Evolutionary conservation across 164 flowering plant genomes (phyloP), one percentile per base, ranked within the genome.

Genomic region (Chloranthus sessilifolius): DNA sequence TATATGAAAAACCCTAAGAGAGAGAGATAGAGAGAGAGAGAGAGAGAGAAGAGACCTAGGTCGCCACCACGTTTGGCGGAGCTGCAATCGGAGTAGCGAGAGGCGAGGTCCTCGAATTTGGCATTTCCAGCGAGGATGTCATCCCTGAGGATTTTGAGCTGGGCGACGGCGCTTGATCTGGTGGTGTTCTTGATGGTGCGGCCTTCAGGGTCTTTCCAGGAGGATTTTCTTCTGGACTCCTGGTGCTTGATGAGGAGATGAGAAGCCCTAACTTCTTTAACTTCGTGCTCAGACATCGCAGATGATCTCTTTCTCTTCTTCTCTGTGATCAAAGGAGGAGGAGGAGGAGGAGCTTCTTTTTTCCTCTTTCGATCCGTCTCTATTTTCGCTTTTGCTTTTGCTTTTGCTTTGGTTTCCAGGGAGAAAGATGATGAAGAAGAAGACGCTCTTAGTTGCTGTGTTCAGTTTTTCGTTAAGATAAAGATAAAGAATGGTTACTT

Each of bases 41-140:
- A 34, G 43, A 23, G 24, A 27, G 14, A 43, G 21, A 52, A 34
- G 28, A 59, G 22, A 92, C 97, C 97, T 27, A 92, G 88, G 79
- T 92, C 95, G 31, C 97, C 99, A 55, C 97, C 95, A 54, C 99
- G 99, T 53, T 92, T 86, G 53, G 97, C 99, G 15, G 99, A 92
- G 80, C 83, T 83, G 62, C 99, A 92, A 56, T 92, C 95, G 38
- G 97, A 86, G 70, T 63, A 26, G 5, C 76, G 62, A 41, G 84
- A 12, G 41, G 97, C 96, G 43, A 88, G 31, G 15, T 86, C 97
- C 31, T 70, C 76, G 62, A 88, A 92, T 61, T 74, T 74, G 26
- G 80, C 73, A 17, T 81, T 74, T 26, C 95, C 99, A 19, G 80
- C 60, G 41, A 82, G 59, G 64, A 88, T 82, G 40, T 84, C 85